phyloP scores from a whole-genome alignment of 2,329 filamentous ascomycete genomes.

The Penicillium italicum region DNA sequence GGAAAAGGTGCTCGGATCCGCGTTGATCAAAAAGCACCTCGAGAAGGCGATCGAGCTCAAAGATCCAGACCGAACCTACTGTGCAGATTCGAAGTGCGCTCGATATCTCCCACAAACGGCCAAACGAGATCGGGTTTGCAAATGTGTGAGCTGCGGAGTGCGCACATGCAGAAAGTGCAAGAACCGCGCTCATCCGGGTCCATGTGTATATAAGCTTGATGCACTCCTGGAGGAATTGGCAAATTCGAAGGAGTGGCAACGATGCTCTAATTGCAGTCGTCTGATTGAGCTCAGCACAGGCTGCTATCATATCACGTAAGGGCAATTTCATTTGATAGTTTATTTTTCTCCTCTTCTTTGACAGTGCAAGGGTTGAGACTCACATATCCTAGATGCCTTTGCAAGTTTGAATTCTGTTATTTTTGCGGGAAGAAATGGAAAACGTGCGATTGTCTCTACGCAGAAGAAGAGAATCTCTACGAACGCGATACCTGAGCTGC shows the following conservation, averaged over 20 bases:
- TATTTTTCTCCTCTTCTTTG: neutral
- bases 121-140: neutral
- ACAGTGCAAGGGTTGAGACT: neutral
- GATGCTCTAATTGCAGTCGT: conserved; percentile 1
- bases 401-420: conserved; percentile 2
- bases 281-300: conserved; percentile 2
- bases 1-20: neutral
- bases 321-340: neutral
- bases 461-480: neutral
- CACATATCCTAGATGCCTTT: neutral
- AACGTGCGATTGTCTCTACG: neutral
- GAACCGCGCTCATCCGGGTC: neutral
- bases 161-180: conserved; percentile 4
- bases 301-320: conserved; percentile 6
- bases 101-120: neutral
- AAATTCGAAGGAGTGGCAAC: neutral
- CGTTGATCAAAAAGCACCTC: neutral
- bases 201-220: neutral
- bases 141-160: neutral
- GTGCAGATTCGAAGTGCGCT: neutral
- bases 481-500: neutral
- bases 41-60: neutral
- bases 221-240: conserved; percentile 1
- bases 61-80: conserved; percentile 1
- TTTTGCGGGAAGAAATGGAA: neutral